Conservation (phyloP, 768 basidiomycete species). For the Hortiboletus flavorubellus region DNA sequence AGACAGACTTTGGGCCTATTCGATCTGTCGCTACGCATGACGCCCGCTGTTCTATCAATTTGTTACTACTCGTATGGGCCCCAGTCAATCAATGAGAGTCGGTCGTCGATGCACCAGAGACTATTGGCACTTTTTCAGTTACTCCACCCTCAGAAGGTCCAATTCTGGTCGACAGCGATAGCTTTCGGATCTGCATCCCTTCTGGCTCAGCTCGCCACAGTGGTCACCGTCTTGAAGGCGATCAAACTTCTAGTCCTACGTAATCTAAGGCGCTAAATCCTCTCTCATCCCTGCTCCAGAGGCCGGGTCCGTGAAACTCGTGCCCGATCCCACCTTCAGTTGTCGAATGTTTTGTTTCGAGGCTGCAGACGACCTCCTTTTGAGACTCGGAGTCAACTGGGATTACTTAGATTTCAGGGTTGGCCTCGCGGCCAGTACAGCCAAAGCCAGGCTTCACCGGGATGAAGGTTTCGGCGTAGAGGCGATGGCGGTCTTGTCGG, state of each 20-base stretch:
- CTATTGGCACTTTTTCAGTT: slow-evolving; percentile 40
- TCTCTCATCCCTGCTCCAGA: slow-evolving; percentile 56
- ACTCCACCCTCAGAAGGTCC: slow-evolving; percentile 31
- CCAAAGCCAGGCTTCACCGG: slow-evolving; percentile 63
- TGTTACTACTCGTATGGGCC: slow-evolving; percentile 54
- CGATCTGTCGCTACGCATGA: slow-evolving; percentile 12
- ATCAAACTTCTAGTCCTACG: slow-evolving; percentile 62
- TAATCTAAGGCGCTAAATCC: slow-evolving; percentile 52
- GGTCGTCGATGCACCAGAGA: slow-evolving; percentile 30
- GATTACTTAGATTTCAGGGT: slow-evolving; percentile 69
- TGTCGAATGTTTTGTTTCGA: slow-evolving; percentile 69
- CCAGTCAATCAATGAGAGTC: slow-evolving; percentile 41
- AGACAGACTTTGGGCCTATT: neutral
- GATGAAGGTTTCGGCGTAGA: slow-evolving; percentile 82
- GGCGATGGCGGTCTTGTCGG: slow-evolving; percentile 55
- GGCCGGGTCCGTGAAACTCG: slow-evolving; percentile 66
- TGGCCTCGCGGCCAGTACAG: slow-evolving; percentile 57
- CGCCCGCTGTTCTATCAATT: slow-evolving; percentile 38
- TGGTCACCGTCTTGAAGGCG: slow-evolving; percentile 67
- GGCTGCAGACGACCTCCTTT: slow-evolving; percentile 76
- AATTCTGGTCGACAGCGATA: slow-evolving; percentile 57
- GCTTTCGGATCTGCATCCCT: slow-evolving; percentile 72
- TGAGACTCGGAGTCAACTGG: slow-evolving; percentile 63
- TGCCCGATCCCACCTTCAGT: slow-evolving; percentile 60
- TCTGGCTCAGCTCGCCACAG: slow-evolving; percentile 66